Base-by-base conservation (phyloP, 257 asterid genomes). In the Vinca minor region DNA sequence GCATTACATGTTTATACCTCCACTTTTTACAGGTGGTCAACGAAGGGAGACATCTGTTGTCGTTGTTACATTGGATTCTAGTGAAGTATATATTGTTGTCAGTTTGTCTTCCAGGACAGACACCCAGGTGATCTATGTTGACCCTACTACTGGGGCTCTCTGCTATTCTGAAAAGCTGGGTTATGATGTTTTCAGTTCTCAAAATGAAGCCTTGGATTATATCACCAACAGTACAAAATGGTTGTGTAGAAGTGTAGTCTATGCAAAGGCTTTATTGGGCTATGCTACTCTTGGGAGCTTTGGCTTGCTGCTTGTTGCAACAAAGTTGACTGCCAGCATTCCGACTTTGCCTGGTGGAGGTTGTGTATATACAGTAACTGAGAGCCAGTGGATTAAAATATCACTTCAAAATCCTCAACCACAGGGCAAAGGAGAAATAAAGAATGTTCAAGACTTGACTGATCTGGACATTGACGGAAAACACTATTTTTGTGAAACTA, bases 341-440 rank as follows among this genome's bases (percentile, higher is more conserved):
- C 96, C 96, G 28, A 73, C 74, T 84, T 83, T 92, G 73, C 98
- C 96, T 62, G 96, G 96, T 69, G 98, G 96, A 64, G 98, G 96
- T 59, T 79, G 88, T 80, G 84, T 92, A 71, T 85, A 82, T 62
- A 77, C 94, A 44, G 95, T 92, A 54, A 73, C 89, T 44, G 96
- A 89, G 85, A 92, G 91, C 80, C 96, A 92, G 62, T 92, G 98
- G 98, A 79, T 89, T 76, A 89, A 81, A 74, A 71, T 87, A 71
- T 64, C 91, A 53, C 96, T 92, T 76, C 98, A 89, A 76, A 81
- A 82, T 71, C 93, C 96, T 76, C 96, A 87, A 70, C 85, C 91
- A 54, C 95, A 83, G 79, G 86, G 96, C 64, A 92, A 84, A 82
- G 85, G 89, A 1, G 98, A 92, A 84, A 72, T 64, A 26, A 92